Conservation (phyloP, 139 green algal genomes). For the Tetraselmis striata region DNA sequence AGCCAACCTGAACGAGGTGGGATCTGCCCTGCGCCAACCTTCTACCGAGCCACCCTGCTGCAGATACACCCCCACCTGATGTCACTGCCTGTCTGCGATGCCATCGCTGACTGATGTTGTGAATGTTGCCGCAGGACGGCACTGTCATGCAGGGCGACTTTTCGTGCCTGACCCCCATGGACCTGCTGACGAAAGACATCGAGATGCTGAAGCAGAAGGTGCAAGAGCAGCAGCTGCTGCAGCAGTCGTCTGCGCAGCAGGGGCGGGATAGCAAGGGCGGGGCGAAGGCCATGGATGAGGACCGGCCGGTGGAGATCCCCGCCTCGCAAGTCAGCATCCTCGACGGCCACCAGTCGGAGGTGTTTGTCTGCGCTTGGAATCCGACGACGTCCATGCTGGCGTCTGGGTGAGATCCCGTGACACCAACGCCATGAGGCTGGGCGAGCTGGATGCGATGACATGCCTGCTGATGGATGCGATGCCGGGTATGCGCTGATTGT, state of each 20-base stretch:
- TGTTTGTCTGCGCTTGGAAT: constrained; percentile 86
- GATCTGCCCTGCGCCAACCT: too few species aligned
- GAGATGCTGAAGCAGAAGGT: constrained; percentile 70
- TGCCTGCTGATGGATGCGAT: too few species aligned
- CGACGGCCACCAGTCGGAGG: constrained; percentile 70
- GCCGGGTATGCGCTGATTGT: too few species aligned
- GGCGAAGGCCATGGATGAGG: constrained; percentile 59
- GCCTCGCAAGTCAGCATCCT: constrained; percentile 43
- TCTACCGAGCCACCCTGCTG: too few species aligned
- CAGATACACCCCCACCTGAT: too few species aligned
- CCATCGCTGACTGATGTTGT: too few species aligned
- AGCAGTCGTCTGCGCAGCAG: constrained; percentile 5
- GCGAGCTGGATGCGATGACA: too few species aligned
- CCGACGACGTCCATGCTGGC: constrained; percentile 64
- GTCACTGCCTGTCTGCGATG: too few species aligned
- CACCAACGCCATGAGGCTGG: too few species aligned
- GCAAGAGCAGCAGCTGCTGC: constrained; percentile 23
- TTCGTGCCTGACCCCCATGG: constrained; percentile 64
- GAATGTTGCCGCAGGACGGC: constrained; percentile 64
- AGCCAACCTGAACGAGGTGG: constrained; percentile 82
- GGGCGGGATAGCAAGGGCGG: constrained; percentile 25
- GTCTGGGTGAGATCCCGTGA: constrained; percentile 62
- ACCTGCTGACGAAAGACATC: constrained; percentile 85
- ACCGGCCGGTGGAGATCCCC: constrained; percentile 24
- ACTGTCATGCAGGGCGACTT: constrained; percentile 78